These are phyloP conservation scores for Dipsacomyces acuminosporus DNA, from an alignment of 371 early-diverging fungal genomes.

Conservation along the genomic window DNA sequence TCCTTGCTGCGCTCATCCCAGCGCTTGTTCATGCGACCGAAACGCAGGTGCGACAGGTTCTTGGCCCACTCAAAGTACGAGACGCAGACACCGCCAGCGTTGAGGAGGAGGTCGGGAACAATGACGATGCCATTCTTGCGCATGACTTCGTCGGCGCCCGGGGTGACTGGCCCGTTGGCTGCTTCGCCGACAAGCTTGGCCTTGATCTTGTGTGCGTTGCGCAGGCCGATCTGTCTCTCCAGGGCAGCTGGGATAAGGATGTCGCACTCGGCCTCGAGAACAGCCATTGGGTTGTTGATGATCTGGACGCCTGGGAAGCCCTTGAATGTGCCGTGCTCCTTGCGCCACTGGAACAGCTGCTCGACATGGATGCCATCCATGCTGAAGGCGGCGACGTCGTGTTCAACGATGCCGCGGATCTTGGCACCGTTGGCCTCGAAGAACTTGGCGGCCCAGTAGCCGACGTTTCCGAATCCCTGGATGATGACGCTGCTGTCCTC, in stretches of 20 bases:
- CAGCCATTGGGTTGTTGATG: conserved; percentile 57
- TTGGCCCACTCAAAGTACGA: conserved; percentile 84
- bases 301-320: conserved; percentile 63
- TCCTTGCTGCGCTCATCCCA: conserved; percentile 83
- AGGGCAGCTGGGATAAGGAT: conserved; percentile 82
- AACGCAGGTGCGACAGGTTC: conserved; percentile 81
- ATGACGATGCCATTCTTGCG: conserved; percentile 63
- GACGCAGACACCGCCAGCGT: conserved; percentile 86
- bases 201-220: conserved; percentile 69
- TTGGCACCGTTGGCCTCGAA: conserved; percentile 81
- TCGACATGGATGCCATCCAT: conserved; percentile 69
- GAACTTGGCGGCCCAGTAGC: conserved; percentile 86
- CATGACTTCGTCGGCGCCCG: conserved; percentile 69
- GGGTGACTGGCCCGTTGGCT: conserved; percentile 85
- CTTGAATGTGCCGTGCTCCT: conserved; percentile 62
- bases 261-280: conserved; percentile 80
- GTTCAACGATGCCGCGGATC: conserved; percentile 75
- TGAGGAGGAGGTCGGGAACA: conserved; percentile 76
- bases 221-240: conserved; percentile 79
- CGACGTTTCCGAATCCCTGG: conserved; percentile 91
- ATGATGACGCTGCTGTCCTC: conserved; percentile 64
- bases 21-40: conserved; percentile 87
- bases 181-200: conserved; percentile 88
- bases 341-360: conserved; percentile 61
- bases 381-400: conserved; percentile 66